Evolutionary conservation across 768 basidiomycete genomes (phyloP), one percentile per base, ranked within the genome.

Genomic region (Ramaria sp.): DNA sequence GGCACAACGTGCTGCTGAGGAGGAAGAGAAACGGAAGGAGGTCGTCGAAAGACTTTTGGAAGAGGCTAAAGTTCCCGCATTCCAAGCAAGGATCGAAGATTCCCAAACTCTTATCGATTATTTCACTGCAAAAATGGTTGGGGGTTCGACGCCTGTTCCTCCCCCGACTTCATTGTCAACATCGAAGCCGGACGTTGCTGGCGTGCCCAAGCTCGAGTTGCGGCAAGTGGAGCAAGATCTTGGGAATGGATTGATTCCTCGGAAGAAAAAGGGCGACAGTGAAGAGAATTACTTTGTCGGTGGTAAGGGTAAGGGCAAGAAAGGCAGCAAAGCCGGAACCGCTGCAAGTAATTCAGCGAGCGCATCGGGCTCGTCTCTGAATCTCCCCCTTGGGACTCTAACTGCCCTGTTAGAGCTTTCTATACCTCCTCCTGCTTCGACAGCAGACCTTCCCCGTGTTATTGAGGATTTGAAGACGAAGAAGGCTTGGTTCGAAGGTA

Each of bases 261-360:
- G 84, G 62, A 97, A 95, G 75, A 99, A 99, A 78, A 97, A 97
- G 73, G 85, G 81, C 30, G 86, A 86, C 43, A 87, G 86, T 25
- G 85, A 93, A 43, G 82, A 88, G 53, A 62, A 81, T 3, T 88
- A 91, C 67, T 93, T 91, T 66, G 78, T 81, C 16, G 87, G 79
- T 16, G 73, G 69, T 25, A 71, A 70, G 58, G 68, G 74, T 58
- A 90, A 86, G 67, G 75, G 75, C 47, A 84, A 79, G 61, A 74
- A 69, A 48, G 81, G 82, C 65, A 77, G 74, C 52, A 87, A 81
- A 69, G 82, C 82, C 65, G 69, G 71, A 39, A 66, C 63, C 44
- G 34, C 39, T 25, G 64, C 69, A 38, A 64, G 71, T 18, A 60
- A 69, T 13, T 62, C 74, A 25, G 66, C 73, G 15, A 66, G 64